These are phyloP conservation scores for Backusella morwellensis DNA, from an alignment of 192 early-diverging fungal genomes.

Conservation along the genomic window DNA sequence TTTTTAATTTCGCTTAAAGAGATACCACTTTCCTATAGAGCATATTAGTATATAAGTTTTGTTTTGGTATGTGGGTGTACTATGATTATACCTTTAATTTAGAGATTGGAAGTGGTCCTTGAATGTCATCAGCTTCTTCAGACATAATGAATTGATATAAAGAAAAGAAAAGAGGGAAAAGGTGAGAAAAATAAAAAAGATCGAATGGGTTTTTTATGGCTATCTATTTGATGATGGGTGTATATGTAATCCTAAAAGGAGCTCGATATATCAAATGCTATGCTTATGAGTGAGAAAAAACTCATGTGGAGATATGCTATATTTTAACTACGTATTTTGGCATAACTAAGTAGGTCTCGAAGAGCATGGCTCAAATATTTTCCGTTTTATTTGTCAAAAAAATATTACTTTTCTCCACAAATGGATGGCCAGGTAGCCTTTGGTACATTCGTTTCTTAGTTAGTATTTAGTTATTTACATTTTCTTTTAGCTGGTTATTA, in stretches of 20 bases:
- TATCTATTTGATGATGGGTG: background rate
- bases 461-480: too few species aligned
- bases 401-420: background rate
- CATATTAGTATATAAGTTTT: background rate
- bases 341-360: background rate
- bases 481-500: background rate
- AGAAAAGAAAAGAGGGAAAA: background rate
- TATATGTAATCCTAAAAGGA: background rate
- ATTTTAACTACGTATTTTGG: background rate
- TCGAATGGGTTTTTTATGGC: background rate
- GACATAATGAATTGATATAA: background rate
- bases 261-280: background rate
- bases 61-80: background rate
- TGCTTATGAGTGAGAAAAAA: background rate
- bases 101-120: background rate
- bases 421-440: background rate
- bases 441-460: background rate
- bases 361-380: background rate
- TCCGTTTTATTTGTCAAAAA: background rate
- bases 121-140: background rate
- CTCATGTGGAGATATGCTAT: background rate
- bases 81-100: background rate
- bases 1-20: constrained; percentile 75
- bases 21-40: constrained; percentile 60
- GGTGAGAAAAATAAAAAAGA: background rate